Conservation (phyloP, 192 early-diverging fungal genomes). For the Haplosporangium gracile region DNA sequence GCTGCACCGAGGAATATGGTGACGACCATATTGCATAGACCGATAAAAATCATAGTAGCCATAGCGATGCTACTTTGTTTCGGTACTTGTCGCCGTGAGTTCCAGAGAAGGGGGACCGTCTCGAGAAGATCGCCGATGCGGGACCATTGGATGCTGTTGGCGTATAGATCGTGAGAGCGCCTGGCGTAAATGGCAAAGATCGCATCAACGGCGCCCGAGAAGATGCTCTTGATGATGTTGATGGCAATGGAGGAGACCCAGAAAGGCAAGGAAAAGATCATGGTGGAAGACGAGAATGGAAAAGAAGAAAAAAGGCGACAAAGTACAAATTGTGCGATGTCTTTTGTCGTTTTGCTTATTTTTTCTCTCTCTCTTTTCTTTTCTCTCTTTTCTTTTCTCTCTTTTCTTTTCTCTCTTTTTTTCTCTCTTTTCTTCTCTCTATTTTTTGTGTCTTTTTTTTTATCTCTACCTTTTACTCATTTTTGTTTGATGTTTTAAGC, state of each 20-base stretch:
- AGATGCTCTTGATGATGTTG: not conserved
- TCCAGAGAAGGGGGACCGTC: not conserved
- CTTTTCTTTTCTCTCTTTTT: too few relatives aligned
- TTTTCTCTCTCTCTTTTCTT: too few relatives aligned
- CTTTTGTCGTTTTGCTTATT: too few relatives aligned
- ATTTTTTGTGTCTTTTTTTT: too few relatives aligned
- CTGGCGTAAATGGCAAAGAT: slow-evolving; percentile 1
- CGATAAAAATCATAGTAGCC: not conserved
- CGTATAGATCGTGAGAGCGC: not conserved
- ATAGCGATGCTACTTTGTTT: not conserved
- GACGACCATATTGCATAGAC: not conserved
- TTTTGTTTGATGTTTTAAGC: too few relatives aligned
- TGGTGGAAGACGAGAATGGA: not conserved
- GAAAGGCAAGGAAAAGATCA: slow-evolving; percentile 1
- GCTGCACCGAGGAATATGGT: not conserved
- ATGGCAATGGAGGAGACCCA: not conserved
- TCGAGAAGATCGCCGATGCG: slow-evolving; percentile 11
- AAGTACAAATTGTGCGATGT: too few relatives aligned
- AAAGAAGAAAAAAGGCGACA: not conserved
- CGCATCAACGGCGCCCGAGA: slow-evolving; percentile 7
- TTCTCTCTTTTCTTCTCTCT: too few relatives aligned
- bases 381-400: too few relatives aligned
- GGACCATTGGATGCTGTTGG: slow-evolving; percentile 22
- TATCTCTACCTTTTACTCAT: too few relatives aligned
- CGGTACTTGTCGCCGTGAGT: not conserved